A percentile compares a stretch with the other conserved stretches of the same genome.
Evolutionary conservation across 2,329 filamentous ascomycete genomes (phyloP).

Genomic region (Aspergillus sp.): DNA sequence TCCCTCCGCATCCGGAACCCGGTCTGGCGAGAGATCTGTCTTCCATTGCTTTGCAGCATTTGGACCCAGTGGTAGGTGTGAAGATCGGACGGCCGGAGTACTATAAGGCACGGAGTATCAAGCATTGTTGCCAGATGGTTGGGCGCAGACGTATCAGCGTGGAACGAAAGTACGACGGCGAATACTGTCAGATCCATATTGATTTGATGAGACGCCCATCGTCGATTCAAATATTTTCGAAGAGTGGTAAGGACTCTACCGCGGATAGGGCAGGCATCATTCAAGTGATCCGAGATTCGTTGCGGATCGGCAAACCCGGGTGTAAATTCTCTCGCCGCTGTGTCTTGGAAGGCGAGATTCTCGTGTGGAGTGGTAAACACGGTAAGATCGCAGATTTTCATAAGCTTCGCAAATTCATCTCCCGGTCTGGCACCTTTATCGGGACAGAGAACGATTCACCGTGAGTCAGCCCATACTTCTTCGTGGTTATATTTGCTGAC

Average conservation of each 20-base stretch:
- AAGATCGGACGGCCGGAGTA: conserved; percentile 65
- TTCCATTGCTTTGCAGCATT: conserved; percentile 35
- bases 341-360: conserved; percentile 79
- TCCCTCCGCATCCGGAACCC: conserved; percentile 36
- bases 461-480: conserved; percentile 39
- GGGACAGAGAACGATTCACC: conserved; percentile 67
- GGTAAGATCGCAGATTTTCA: conserved; percentile 71
- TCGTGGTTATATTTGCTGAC: conserved; percentile 13
- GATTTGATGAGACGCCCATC: conserved; percentile 56
- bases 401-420: conserved; percentile 76
- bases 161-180: conserved; percentile 81
- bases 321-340: conserved; percentile 64
- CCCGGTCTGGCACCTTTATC: conserved; percentile 67
- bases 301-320: conserved; percentile 58
- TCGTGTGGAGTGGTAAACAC: conserved; percentile 70
- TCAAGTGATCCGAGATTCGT: conserved; percentile 60
- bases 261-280: conserved; percentile 63
- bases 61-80: conserved; percentile 57
- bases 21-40: conserved; percentile 27
- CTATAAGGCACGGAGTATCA: conserved; percentile 67
- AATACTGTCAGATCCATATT: conserved; percentile 87
- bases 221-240: conserved; percentile 80
- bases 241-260: conserved; percentile 88
- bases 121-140: conserved; percentile 68
- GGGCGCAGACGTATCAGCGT: conserved; percentile 63